Evolutionary conservation across 768 basidiomycete genomes (phyloP).

Genomic region (Phanerochaete sordida): DNA sequence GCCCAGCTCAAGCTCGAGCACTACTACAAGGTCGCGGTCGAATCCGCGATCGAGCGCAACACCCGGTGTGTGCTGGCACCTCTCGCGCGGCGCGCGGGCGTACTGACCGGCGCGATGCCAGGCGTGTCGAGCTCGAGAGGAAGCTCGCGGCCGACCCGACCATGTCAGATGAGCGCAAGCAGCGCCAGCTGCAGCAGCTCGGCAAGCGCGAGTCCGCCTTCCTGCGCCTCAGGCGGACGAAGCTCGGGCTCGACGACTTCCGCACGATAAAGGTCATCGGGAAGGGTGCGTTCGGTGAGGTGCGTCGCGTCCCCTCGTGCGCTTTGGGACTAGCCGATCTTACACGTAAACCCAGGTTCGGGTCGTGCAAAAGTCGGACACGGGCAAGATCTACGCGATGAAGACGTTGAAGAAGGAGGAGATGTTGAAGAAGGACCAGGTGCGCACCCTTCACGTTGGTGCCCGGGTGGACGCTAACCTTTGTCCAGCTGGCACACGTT

Average conservation of each 20-base stretch:
- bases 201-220: constrained; percentile 89
- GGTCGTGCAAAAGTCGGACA: constrained; percentile 94
- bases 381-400: constrained; percentile 99
- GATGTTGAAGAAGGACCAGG: constrained; percentile 99
- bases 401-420: constrained; percentile 96
- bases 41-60: constrained; percentile 92
- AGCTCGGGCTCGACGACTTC: constrained; percentile 89
- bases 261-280: constrained; percentile 98
- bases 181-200: constrained; percentile 75
- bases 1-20: constrained; percentile 96
- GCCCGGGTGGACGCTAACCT: neutral
- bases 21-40: constrained; percentile 95
- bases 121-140: constrained; percentile 86
- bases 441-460: constrained; percentile 29
- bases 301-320: constrained; percentile 30
- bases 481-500: constrained; percentile 85
- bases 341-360: constrained; percentile 53
- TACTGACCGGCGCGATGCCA: constrained; percentile 26
- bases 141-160: constrained; percentile 65
- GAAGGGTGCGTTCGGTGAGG: constrained; percentile 98
- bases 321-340: neutral
- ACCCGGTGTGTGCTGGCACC: constrained; percentile 52
- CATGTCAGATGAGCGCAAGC: constrained; percentile 82
- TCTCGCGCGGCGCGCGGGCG: neutral
- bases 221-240: constrained; percentile 83